A percentile compares a stretch with the other conserved stretches of the same genome.
Evolutionary conservation across 768 basidiomycete species (phyloP).

Genomic region (Boletellus ananiceps): DNA sequence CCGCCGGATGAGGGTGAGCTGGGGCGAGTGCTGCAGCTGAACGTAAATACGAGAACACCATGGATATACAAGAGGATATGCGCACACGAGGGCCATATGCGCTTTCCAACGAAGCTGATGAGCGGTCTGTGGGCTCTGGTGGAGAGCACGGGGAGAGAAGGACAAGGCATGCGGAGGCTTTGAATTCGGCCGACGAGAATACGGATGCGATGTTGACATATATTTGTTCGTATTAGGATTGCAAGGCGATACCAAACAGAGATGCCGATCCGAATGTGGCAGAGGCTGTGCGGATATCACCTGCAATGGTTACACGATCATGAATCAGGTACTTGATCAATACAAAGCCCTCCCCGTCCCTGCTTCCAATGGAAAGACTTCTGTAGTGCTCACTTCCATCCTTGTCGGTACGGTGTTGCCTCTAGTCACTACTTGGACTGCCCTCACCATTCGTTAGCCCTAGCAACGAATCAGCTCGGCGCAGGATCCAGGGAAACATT

Average conservation of each 20-base stretch:
- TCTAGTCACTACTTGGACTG: constrained; percentile 2
- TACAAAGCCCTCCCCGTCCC: constrained; percentile 16
- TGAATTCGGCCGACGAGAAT: constrained; percentile 2
- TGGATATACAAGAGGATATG: neutral
- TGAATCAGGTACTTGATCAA: constrained; percentile 15
- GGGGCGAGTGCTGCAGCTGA: constrained; percentile 35
- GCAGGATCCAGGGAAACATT: constrained; percentile 47
- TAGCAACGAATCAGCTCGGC: constrained; percentile 27
- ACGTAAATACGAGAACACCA: neutral
- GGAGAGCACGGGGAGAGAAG: constrained; percentile 34
- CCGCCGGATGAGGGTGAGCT: constrained; percentile 58
- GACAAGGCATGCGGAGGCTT: constrained; percentile 25
- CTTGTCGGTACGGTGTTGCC: constrained; percentile 9
- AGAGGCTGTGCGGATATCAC: constrained; percentile 15
- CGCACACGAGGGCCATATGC: constrained; percentile 46
- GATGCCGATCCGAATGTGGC: neutral
- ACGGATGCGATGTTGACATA: neutral
- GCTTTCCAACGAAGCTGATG: constrained; percentile 61
- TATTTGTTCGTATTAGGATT: constrained; percentile 23
- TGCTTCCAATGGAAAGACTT: constrained; percentile 3
- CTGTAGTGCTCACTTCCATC: constrained; percentile 14
- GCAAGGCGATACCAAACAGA: constrained; percentile 17
- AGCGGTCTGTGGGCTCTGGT: constrained; percentile 51
- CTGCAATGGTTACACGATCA: constrained; percentile 5
- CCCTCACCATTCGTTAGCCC: constrained; percentile 13